A percentile compares a stretch with the other conserved stretches of the same genome.
Evolutionary conservation across 805 yeast genomes (phyloP).

Genomic region (Candida taoyuanica): DNA sequence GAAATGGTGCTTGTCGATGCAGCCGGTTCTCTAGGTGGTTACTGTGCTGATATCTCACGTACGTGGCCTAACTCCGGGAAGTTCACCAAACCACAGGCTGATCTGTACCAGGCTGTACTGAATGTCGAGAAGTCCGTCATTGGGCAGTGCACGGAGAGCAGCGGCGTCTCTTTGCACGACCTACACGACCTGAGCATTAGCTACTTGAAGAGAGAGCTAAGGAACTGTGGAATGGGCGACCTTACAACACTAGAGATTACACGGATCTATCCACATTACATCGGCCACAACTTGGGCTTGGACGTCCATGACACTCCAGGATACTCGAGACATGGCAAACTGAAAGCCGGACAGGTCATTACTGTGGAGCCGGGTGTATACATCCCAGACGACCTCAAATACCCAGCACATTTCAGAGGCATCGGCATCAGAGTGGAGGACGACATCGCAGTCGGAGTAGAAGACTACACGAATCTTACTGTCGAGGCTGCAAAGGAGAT

Average conservation of each 20-base stretch:
- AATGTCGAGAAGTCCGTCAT: slow-evolving; percentile 79
- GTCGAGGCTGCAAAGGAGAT: slow-evolving; percentile 84
- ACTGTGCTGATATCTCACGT: slow-evolving; percentile 92
- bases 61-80: slow-evolving; percentile 88
- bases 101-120: slow-evolving; percentile 83
- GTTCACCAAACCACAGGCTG: slow-evolving; percentile 76
- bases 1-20: slow-evolving; percentile 94
- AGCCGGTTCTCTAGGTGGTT: slow-evolving; percentile 90
- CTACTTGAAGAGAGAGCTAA: slow-evolving; percentile 56
- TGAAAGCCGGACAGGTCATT: slow-evolving; percentile 72
- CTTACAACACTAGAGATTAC: slow-evolving; percentile 50
- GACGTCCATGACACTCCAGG: slow-evolving; percentile 84
- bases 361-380: slow-evolving; percentile 97
- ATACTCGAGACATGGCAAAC: slow-evolving; percentile 47
- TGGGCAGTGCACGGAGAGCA: slow-evolving; percentile 52
- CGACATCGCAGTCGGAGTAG: slow-evolving; percentile 76
- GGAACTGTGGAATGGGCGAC: slow-evolving; percentile 62
- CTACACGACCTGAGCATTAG: slow-evolving; percentile 67
- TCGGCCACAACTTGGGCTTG: slow-evolving; percentile 92
- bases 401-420: slow-evolving; percentile 78
- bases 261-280: slow-evolving; percentile 80
- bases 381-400: slow-evolving; percentile 63
- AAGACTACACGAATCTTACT: slow-evolving; percentile 56
- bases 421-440: slow-evolving; percentile 96
- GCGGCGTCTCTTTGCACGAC: slow-evolving; percentile 58